These are phyloP conservation scores for Mallotus nudiflorus DNA, from an alignment of 345 rosid species.

Conservation along the genomic window DNA sequence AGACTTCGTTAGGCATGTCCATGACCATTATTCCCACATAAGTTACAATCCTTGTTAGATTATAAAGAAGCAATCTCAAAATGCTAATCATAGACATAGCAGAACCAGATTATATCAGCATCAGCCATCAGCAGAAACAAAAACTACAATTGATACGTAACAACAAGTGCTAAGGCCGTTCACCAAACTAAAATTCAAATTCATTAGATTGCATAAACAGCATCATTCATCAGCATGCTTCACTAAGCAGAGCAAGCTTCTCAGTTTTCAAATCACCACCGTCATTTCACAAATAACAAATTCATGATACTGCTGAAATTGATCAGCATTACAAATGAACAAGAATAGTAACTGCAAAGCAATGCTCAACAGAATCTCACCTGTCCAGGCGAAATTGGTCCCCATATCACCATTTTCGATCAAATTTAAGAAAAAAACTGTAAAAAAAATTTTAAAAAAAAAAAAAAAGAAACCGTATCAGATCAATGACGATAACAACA, in stretches of 20 bases:
- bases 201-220: background rate
- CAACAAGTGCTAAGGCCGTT: no score
- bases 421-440: slow-evolving; percentile 15
- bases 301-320: no score
- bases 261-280: background rate
- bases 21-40: background rate
- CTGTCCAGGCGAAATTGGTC: slow-evolving; percentile 83
- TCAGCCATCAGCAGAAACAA: no score
- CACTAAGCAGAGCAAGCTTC: background rate
- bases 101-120: no score
- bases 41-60: background rate
- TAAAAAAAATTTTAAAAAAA: slow-evolving; percentile 15
- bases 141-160: no score
- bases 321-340: background rate
- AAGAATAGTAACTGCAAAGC: slow-evolving; percentile 1
- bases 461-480: slow-evolving; percentile 9
- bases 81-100: background rate
- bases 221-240: no score
- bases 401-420: slow-evolving; percentile 55
- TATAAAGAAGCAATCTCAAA: background rate
- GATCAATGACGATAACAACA: slow-evolving; percentile 1
- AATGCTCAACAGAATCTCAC: slow-evolving; percentile 33
- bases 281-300: no score
- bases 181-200: background rate
- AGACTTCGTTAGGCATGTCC: background rate